phyloP scores from a whole-genome alignment of 169 alveolate genomes.

The Cryptosporidium xiaoi region DNA sequence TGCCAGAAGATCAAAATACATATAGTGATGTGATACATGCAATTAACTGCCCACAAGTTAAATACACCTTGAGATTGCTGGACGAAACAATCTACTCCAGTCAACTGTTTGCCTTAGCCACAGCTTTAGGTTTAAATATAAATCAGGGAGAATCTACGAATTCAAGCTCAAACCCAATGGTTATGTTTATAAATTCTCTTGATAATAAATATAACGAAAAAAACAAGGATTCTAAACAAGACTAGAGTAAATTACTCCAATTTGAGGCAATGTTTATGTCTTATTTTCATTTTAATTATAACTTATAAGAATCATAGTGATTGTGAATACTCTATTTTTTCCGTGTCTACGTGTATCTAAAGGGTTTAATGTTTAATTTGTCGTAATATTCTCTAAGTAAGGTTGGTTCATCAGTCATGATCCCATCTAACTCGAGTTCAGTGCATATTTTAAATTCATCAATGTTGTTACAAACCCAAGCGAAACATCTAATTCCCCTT shows the following conservation, averaged over 20 bases:
- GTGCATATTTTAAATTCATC: slow-evolving; percentile 52
- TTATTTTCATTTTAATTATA: neutral
- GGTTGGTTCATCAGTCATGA: slow-evolving; percentile 61
- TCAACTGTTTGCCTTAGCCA: slow-evolving; percentile 25
- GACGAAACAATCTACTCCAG: slow-evolving; percentile 67
- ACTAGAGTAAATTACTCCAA: neutral
- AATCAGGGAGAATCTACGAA: slow-evolving; percentile 2
- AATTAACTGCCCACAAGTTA: slow-evolving; percentile 62
- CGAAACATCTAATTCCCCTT: slow-evolving; percentile 70
- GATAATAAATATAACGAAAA: slow-evolving; percentile 31
- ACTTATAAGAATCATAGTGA: neutral
- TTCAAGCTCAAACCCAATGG: slow-evolving; percentile 34
- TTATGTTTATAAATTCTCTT: slow-evolving; percentile 43
- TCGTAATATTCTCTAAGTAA: slow-evolving; percentile 52
- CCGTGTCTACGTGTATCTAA: neutral
- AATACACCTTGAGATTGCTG: slow-evolving; percentile 51
- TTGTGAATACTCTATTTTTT: neutral
- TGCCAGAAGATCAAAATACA: slow-evolving; percentile 45
- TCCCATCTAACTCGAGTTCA: slow-evolving; percentile 63
- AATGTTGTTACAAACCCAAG: slow-evolving; percentile 69
- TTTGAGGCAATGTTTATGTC: too few species aligned
- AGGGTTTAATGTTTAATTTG: slow-evolving; percentile 27
- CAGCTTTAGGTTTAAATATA: slow-evolving; percentile 48
- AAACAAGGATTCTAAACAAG: neutral
- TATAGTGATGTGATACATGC: slow-evolving; percentile 19